phyloP scores from a whole-genome alignment of 441 rosid species.

The Aleurites moluccanus region DNA sequence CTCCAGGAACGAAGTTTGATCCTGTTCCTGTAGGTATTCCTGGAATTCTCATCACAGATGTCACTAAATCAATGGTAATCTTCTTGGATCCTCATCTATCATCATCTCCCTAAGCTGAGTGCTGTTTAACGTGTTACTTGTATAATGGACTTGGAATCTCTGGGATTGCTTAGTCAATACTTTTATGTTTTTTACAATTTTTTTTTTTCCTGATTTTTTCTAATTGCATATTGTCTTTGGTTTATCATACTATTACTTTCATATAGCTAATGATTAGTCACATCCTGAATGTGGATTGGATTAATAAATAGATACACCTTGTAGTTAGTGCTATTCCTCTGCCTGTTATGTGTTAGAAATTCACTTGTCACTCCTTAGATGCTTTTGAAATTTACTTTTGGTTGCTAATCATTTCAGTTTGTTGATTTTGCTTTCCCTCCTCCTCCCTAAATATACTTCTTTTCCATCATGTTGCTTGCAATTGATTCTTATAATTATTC shows the following conservation, averaged over 20 bases:
- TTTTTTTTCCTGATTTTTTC: slow-evolving; percentile 7
- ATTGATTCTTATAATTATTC: slow-evolving; percentile 9
- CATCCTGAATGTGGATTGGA: neutral
- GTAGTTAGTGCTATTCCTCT: neutral
- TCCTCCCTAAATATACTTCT: neutral
- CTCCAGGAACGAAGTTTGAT: slow-evolving; percentile 95
- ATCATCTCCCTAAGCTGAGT: neutral
- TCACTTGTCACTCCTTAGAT: neutral
- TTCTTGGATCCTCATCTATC: slow-evolving; percentile 9
- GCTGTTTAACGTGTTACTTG: neutral
- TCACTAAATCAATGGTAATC: slow-evolving; percentile 75
- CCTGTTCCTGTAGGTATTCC: slow-evolving; percentile 91
- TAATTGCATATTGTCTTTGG: neutral
- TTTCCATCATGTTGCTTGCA: slow-evolving; percentile 1
- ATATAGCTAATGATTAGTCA: neutral
- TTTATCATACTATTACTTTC: slow-evolving; percentile 1
- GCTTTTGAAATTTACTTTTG: neutral
- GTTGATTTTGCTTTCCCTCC: neutral
- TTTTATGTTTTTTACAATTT: too few relatives aligned
- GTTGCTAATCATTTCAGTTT: neutral
- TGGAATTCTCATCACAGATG: slow-evolving; percentile 86
- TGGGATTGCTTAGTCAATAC: neutral
- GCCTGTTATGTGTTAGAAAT: neutral
- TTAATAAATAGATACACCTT: neutral
- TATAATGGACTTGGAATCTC: neutral